phyloP scores from a whole-genome alignment of 1,284 basidiomycete species.

The Naganishia sp. region DNA sequence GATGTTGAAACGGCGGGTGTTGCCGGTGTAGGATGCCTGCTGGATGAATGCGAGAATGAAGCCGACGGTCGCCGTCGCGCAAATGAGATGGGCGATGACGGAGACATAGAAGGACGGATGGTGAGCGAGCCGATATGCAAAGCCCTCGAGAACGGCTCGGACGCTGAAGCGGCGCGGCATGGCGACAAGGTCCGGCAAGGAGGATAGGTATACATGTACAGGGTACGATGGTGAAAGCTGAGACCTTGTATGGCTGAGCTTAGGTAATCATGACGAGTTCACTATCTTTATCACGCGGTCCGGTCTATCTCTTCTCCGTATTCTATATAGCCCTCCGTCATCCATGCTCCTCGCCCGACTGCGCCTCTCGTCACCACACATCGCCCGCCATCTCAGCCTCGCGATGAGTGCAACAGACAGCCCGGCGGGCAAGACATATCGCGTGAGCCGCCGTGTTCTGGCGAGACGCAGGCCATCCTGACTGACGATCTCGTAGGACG shows the following conservation, averaged over 20 bases:
- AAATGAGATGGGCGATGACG: slow-evolving; percentile 47
- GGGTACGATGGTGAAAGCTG: too few species aligned
- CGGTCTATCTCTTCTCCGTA: too few species aligned
- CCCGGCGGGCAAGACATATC: slow-evolving; percentile 25
- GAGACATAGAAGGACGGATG: slow-evolving; percentile 48
- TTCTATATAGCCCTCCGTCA: too few species aligned
- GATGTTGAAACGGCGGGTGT: slow-evolving; percentile 48
- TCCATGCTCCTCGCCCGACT: neutral
- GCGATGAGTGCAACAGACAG: slow-evolving; percentile 16
- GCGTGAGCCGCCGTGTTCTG: slow-evolving; percentile 5
- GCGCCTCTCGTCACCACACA: neutral
- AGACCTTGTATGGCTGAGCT: too few species aligned
- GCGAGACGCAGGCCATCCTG: neutral
- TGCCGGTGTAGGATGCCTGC: slow-evolving; percentile 47
- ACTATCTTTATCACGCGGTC: too few species aligned
- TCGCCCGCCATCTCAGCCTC: neutral
- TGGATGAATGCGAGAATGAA: slow-evolving; percentile 48
- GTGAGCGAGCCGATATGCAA: slow-evolving; percentile 16
- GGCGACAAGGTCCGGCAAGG: neutral
- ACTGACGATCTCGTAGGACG: slow-evolving; percentile 57
- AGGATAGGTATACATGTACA: too few species aligned
- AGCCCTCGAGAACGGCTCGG: slow-evolving; percentile 14
- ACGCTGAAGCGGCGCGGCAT: slow-evolving; percentile 24
- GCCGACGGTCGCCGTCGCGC: slow-evolving; percentile 43
- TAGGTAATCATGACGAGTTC: too few species aligned